Evolutionary conservation across 345 rosid genomes (phyloP), one percentile per base, ranked within the genome.

Genomic region (Raphanus sativus): DNA sequence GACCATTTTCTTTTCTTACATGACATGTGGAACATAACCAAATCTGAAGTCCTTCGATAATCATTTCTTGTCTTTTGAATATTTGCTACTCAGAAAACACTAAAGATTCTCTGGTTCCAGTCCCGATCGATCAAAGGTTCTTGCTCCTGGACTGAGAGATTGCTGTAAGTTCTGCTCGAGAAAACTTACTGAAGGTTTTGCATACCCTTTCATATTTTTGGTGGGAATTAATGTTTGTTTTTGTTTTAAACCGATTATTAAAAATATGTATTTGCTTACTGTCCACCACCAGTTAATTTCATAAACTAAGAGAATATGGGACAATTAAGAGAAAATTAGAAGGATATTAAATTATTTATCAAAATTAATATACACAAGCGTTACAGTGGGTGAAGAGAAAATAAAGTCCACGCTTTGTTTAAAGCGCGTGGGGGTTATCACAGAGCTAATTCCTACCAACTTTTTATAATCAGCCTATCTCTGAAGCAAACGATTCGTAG

Each of bases 371-470:
- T 21, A 25, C 7, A 58, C 25, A 58, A 25, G 33, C 4, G 9
- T 24, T 56, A 56, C 6, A 12, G 15, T 13, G 13, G 24, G 24
- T 36, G 40, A 63, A 45, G 38, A 7, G 17, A 30, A 64, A 50
- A 2, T 10, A 8, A 62, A 36, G 45, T 4, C 69, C 83, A 80
- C 85, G 85, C 84, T 73, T 69, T 59, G 11, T 1, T 24, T 25
- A 71, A 80, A 65, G 86, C 88, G 88, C 88, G 90, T 86, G 85
- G 73, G 73, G 64, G 74, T 8, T 54, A 59, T 76, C 70, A 69
- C 13, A 42, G 28, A 63, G 68, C 69, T 8, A 38, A 29, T n/a
- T 63, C 11, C 77, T 73, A 59, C 72, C 75, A 60, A 48, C 80
- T 59, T 76, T 81, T 40, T 40, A 73, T 81, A 78, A 36, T 71